phyloP scores from a whole-genome alignment of 2,329 filamentous ascomycete genomes.

The Lachnellula suecica region DNA sequence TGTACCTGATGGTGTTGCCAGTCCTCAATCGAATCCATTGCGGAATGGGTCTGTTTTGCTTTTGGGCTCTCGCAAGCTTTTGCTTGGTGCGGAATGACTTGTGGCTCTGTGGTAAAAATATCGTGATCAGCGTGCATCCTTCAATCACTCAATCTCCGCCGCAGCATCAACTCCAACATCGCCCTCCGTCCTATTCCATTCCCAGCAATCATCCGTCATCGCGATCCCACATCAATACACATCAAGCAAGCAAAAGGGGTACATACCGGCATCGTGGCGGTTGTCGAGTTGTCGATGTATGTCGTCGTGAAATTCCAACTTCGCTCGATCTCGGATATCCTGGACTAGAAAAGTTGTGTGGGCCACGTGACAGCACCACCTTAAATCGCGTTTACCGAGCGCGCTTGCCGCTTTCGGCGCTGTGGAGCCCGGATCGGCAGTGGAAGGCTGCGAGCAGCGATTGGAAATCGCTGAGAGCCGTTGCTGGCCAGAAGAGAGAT shows the following conservation, averaged over 20 bases:
- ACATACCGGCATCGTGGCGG: constrained; percentile 56
- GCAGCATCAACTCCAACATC: constrained; percentile 1
- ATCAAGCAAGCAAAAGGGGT: no score
- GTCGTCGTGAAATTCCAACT: not conserved
- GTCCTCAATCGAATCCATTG: constrained; percentile 99
- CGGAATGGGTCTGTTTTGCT: constrained; percentile 99
- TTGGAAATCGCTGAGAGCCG: not conserved
- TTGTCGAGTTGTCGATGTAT: constrained; percentile 33
- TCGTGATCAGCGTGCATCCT: constrained; percentile 15
- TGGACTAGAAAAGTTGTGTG: constrained; percentile 2
- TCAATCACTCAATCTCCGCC: not conserved
- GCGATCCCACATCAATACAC: not conserved
- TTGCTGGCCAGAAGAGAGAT: not conserved
- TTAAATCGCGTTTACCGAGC: no score
- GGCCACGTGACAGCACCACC: constrained; percentile 2
- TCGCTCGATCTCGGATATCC: no score
- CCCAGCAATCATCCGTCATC: not conserved
- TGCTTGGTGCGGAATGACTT: constrained; percentile 99
- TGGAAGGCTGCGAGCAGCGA: not conserved
- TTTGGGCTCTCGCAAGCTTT: constrained; percentile 99
- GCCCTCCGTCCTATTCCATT: not conserved
- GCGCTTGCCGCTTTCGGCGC: not conserved
- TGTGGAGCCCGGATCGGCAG: not conserved
- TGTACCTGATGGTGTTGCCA: constrained; percentile 97
- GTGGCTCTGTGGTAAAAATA: constrained; percentile 71